These are phyloP conservation scores for Lathyrus aphaca DNA, from an alignment of 306 rosid genomes.

Conservation along the genomic window DNA sequence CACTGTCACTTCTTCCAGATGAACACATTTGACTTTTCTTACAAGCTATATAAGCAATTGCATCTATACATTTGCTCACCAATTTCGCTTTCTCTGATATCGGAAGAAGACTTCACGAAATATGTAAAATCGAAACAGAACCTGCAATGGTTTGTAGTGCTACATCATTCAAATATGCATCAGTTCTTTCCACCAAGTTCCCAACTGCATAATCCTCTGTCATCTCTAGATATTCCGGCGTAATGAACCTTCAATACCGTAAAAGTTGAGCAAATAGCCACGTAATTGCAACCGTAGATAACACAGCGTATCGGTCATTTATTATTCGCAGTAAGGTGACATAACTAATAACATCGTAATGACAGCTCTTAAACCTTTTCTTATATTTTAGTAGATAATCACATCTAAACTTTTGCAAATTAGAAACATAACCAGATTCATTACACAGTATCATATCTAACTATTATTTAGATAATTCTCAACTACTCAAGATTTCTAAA, in stretches of 20 bases:
- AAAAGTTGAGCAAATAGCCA: too few relatives aligned
- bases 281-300: too few relatives aligned
- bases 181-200: slow-evolving; percentile 79
- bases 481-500: slow-evolving; percentile 20
- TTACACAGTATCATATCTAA: slow-evolving; percentile 9
- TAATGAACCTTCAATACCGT: too few relatives aligned
- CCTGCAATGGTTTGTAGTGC: slow-evolving; percentile 75
- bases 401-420: neutral
- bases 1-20: slow-evolving; percentile 48
- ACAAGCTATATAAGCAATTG: slow-evolving; percentile 75
- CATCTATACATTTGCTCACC: slow-evolving; percentile 80
- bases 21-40: slow-evolving; percentile 70
- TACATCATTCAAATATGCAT: slow-evolving; percentile 80
- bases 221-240: slow-evolving; percentile 95
- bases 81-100: slow-evolving; percentile 75
- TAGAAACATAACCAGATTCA: slow-evolving; percentile 1
- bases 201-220: slow-evolving; percentile 83
- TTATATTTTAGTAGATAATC: neutral
- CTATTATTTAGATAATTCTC: neutral
- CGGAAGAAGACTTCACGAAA: slow-evolving; percentile 69
- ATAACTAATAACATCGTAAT: neutral
- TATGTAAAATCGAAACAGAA: slow-evolving; percentile 68
- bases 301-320: too few relatives aligned
- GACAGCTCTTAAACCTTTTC: neutral
- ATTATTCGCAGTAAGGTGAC: neutral